phyloP scores from a whole-genome alignment of 2,329 filamentous ascomycete genomes.

The Emmonsiellopsis sp. region DNA sequence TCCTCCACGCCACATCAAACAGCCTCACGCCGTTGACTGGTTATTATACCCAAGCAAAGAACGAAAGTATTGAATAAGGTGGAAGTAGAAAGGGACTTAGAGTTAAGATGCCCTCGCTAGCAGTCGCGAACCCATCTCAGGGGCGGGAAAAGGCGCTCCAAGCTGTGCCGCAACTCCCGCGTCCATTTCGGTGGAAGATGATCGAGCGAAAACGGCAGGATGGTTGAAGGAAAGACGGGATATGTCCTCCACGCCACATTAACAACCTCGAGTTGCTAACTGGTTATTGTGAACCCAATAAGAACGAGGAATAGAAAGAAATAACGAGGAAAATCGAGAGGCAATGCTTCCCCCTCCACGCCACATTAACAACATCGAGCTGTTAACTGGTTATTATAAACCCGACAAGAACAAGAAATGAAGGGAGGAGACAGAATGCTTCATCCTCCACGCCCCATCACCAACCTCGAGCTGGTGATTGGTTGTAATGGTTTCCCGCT shows the following conservation, averaged over 20 bases:
- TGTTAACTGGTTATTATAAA: not conserved
- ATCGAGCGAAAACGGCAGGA: too few species aligned
- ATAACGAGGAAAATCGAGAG: not conserved
- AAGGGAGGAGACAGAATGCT: not conserved
- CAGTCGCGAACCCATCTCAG: too few species aligned
- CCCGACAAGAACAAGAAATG: not conserved
- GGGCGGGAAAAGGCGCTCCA: too few species aligned
- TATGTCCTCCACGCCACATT: not conserved
- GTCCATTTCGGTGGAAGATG: too few species aligned
- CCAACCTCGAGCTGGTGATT: not conserved
- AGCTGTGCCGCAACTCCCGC: too few species aligned
- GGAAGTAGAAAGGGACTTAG: not conserved
- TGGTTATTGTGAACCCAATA: not conserved
- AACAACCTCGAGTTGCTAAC: not conserved
- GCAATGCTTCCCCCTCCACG: slow-evolving; percentile 1
- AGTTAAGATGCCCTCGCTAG: too few species aligned
- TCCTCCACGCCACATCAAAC: not conserved
- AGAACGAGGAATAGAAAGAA: not conserved
- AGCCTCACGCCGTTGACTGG: slow-evolving; percentile 3
- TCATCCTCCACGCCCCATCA: slow-evolving; percentile 1
- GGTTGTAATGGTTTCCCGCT: not conserved
- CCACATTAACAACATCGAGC: slow-evolving; percentile 5
- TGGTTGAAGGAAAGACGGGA: not conserved
- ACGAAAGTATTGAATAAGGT: not conserved
- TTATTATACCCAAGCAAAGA: not conserved